Conservation (phyloP, 1,139 yeast species). For the Geotrichum aggregatum region DNA sequence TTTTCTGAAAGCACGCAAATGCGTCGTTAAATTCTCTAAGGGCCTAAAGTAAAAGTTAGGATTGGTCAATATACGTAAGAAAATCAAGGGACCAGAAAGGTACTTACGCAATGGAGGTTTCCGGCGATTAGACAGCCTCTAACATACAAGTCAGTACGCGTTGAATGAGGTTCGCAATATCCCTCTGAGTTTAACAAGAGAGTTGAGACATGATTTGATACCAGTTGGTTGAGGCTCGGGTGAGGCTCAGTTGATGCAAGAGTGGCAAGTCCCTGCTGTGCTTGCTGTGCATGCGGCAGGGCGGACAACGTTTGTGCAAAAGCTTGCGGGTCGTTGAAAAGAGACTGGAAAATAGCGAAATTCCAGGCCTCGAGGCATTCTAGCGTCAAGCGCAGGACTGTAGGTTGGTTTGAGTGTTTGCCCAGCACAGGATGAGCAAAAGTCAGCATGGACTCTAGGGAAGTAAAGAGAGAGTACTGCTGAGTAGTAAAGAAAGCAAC, state of each 20-base stretch:
- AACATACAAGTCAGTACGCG: constrained; percentile 18
- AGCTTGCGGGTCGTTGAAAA: constrained; percentile 6
- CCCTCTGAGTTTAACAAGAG: constrained; percentile 15
- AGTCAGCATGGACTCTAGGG: constrained; percentile 11
- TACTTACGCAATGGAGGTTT: constrained; percentile 30
- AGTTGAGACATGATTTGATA: constrained; percentile 15
- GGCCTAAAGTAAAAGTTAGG: constrained; percentile 17
- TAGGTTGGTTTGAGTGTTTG: background rate
- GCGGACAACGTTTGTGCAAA: background rate
- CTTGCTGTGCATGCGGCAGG: constrained; percentile 9
- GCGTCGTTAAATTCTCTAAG: constrained; percentile 22
- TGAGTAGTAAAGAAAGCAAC: background rate
- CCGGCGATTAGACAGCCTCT: constrained; percentile 33
- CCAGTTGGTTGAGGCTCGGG: constrained; percentile 7
- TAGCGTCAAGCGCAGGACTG: constrained; percentile 5
- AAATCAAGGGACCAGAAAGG: background rate
- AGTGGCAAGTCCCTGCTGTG: background rate
- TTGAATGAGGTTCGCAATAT: background rate
- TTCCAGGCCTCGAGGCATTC: constrained; percentile 15
- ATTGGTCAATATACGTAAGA: background rate
- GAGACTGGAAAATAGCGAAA: constrained; percentile 11
- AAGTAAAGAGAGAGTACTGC: constrained; percentile 11
- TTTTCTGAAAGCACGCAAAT: constrained; percentile 19
- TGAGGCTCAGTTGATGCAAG: constrained; percentile 1
- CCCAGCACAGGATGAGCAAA: constrained; percentile 10